Conservation (phyloP, 768 basidiomycete species). For the Boletus pseudopeckii region DNA sequence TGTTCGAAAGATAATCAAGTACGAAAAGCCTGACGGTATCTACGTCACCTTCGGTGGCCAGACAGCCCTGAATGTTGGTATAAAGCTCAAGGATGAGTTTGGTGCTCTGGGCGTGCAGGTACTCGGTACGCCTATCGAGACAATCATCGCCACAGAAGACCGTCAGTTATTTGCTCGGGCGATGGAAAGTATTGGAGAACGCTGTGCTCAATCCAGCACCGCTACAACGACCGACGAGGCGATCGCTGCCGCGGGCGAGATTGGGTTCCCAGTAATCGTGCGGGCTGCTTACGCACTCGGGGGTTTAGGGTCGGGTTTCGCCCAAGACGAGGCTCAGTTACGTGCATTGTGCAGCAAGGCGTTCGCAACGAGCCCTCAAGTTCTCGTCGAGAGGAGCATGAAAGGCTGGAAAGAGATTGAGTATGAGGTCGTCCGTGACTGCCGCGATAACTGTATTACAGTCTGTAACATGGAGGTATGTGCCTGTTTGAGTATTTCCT, state of each 20-base stretch:
- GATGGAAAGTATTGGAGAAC: slow-evolving; percentile 95
- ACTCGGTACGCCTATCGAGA: slow-evolving; percentile 94
- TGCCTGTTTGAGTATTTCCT: not conserved
- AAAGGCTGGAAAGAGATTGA: slow-evolving; percentile 99
- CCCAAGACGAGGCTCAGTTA: slow-evolving; percentile 89
- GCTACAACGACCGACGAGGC: slow-evolving; percentile 89
- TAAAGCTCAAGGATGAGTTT: slow-evolving; percentile 98
- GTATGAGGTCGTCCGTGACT: slow-evolving; percentile 98
- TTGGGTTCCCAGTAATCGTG: slow-evolving; percentile 95
- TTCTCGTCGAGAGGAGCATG: slow-evolving; percentile 99
- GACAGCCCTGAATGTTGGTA: slow-evolving; percentile 94
- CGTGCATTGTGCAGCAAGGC: slow-evolving; percentile 88
- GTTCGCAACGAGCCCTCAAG: slow-evolving; percentile 96
- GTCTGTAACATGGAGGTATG: slow-evolving; percentile 99
- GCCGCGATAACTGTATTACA: slow-evolving; percentile 97
- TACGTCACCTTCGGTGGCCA: slow-evolving; percentile 99
- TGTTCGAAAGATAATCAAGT: slow-evolving; percentile 96
- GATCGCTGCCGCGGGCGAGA: slow-evolving; percentile 70
- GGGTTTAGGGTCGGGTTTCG: slow-evolving; percentile 93
- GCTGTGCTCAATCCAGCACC: slow-evolving; percentile 85
- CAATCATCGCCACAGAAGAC: slow-evolving; percentile 96
- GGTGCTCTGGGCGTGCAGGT: slow-evolving; percentile 85
- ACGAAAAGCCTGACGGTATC: slow-evolving; percentile 98
- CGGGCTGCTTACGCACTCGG: slow-evolving; percentile 96
- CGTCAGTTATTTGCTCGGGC: slow-evolving; percentile 89